Conservation (phyloP, 495 filamentous ascomycete species). For the Aspergillus sclerotioniger region DNA sequence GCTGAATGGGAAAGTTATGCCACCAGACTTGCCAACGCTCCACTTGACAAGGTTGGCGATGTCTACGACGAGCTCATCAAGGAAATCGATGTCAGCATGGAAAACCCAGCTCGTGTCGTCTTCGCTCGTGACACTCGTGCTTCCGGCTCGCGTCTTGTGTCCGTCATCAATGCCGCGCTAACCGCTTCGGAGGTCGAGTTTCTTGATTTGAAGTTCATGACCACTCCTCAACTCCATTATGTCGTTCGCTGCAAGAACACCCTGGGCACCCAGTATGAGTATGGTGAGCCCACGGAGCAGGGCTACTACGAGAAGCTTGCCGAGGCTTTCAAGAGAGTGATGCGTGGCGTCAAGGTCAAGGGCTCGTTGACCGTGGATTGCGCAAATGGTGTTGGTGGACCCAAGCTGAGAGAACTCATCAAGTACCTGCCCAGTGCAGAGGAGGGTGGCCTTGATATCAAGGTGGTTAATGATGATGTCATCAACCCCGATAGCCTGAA, state of each 20-base stretch:
- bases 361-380: slow-evolving; percentile 86
- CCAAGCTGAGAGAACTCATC: slow-evolving; percentile 82
- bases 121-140: slow-evolving; percentile 92
- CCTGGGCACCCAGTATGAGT: slow-evolving; percentile 72
- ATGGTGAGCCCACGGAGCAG: slow-evolving; percentile 82
- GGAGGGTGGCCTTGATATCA: slow-evolving; percentile 71
- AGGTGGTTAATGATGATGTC: slow-evolving; percentile 87
- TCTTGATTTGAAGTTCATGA: slow-evolving; percentile 81
- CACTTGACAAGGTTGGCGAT: slow-evolving; percentile 67
- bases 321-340: slow-evolving; percentile 74
- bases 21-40: slow-evolving; percentile 81
- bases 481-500: slow-evolving; percentile 86
- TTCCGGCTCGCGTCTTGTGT: slow-evolving; percentile 78
- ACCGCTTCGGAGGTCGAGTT: slow-evolving; percentile 69
- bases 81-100: slow-evolving; percentile 70
- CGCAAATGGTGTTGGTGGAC: slow-evolving; percentile 94
- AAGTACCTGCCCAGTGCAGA: slow-evolving; percentile 69
- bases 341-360: slow-evolving; percentile 67
- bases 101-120: slow-evolving; percentile 72
- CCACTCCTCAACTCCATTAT: slow-evolving; percentile 96
- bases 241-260: slow-evolving; percentile 94
- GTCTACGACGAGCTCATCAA: slow-evolving; percentile 70
- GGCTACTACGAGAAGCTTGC: slow-evolving; percentile 94
- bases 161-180: slow-evolving; percentile 72
- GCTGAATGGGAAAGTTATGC: slow-evolving; percentile 85